Evolutionary conservation across 2,329 filamentous ascomycete species (phyloP), one percentile per base, ranked within the genome.

Genomic region (Metarhizium brunneum): DNA sequence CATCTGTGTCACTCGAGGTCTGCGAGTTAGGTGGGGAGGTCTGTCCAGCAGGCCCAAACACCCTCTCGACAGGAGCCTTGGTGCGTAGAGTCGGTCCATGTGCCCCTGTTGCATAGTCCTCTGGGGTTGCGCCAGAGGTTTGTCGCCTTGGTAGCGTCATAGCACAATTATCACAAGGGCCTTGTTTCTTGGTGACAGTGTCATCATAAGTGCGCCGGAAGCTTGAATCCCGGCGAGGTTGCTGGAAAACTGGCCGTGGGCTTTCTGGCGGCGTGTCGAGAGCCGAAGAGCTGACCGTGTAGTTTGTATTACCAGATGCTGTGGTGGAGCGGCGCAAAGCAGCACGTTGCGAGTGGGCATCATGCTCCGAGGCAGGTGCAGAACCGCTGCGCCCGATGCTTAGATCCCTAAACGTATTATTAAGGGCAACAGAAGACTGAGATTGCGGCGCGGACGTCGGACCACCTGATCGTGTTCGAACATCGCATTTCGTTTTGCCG

Each of bases 111-210:
- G 68, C 69, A 30, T 64, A 63, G 32, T 68, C 65, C 29, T 59
- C 58, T 18, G 58, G 61, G 6, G 61, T 64, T 5, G 63, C 59
- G 18, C 61, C 62, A 13, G 62, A 62, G n/a, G 66, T 60, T 50
- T 70, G 69, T 36, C 66, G 63, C 16, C 62, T 65, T 0, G 84
- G 84, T 7, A 87, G 69, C 0, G 83, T 87, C 63, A 87, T 77
- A 56, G 84, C 83, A 66, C 84, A 87, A 67, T 86, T 87, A 59
- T 85, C 81, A 66, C 84, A 87, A 25, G 84, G 83, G 7, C 78
- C 81, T 53, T 83, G 81, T 56, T 80, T 79, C 66, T 79, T 82
- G 47, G 80, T 84, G 30, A 83, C 82, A n/a, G 79, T 80, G 58
- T 85, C 82, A 61, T 85, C 82, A 60, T 86, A 86, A 0, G 83